Percentiles rank a stretch among this genome's conserved stretches.
These are phyloP conservation scores for Suillus bovinus DNA, from an alignment of 768 basidiomycete species.

Conservation along the genomic window DNA sequence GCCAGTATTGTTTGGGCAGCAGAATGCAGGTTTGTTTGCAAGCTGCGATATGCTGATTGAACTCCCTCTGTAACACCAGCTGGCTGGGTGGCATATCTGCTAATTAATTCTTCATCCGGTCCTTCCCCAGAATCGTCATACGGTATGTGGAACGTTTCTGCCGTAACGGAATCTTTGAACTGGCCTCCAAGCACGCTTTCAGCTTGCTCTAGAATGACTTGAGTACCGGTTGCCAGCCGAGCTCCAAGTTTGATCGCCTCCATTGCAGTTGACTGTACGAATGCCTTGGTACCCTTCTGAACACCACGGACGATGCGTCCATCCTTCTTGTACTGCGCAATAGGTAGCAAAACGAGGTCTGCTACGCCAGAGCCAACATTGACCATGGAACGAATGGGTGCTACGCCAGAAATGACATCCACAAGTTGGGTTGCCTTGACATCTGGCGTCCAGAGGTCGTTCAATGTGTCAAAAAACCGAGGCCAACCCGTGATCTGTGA, in stretches of 20 bases:
- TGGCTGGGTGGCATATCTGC: constrained; percentile 93
- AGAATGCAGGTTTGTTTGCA: constrained; percentile 83
- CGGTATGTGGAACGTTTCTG: constrained; percentile 61
- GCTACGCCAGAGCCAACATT: constrained; percentile 98
- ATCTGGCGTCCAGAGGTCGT: constrained; percentile 98
- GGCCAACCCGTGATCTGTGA: constrained; percentile 90
- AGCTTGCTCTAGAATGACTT: constrained; percentile 95
- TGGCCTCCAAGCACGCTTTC: constrained; percentile 87
- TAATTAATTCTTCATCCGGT: constrained; percentile 61
- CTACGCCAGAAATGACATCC: constrained; percentile 94
- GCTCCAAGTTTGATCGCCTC: constrained; percentile 96
- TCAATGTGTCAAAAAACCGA: constrained; percentile 85
- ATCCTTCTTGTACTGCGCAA: constrained; percentile 97
- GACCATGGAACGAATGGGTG: constrained; percentile 94
- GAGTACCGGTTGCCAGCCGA: constrained; percentile 92
- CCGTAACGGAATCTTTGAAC: constrained; percentile 62
- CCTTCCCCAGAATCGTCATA: constrained; percentile 32
- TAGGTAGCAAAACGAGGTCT: constrained; percentile 92
- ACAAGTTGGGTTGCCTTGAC: constrained; percentile 98
- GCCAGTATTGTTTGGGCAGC: constrained; percentile 98
- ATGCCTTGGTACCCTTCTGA: constrained; percentile 91
- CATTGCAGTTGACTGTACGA: constrained; percentile 91
- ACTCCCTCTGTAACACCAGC: constrained; percentile 82
- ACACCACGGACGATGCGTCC: constrained; percentile 89
- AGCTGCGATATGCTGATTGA: constrained; percentile 86